Percentiles rank a stretch among this genome's conserved stretches.
These are phyloP conservation scores for Citeromyces nyonsensis DNA, from an alignment of 805 yeast species.

Conservation along the genomic window DNA sequence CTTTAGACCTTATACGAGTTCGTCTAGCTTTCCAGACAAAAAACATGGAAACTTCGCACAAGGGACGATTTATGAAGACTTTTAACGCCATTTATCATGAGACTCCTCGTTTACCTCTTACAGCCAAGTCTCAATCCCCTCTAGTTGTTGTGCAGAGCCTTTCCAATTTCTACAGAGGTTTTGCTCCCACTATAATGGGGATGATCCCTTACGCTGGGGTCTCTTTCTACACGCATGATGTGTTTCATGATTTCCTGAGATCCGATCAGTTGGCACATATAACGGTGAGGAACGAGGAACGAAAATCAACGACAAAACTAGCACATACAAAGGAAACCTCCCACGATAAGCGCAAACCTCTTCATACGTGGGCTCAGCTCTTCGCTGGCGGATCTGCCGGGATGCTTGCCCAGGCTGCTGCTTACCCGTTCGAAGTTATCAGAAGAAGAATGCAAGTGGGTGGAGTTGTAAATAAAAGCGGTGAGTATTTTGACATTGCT, in stretches of 20 bases:
- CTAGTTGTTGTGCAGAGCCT: slow-evolving; percentile 19
- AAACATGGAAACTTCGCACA: slow-evolving; percentile 8
- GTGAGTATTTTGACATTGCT: slow-evolving; percentile 35
- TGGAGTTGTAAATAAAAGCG: slow-evolving; percentile 46
- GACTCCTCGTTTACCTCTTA: slow-evolving; percentile 13
- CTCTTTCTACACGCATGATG: slow-evolving; percentile 87
- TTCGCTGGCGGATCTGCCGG: slow-evolving; percentile 95
- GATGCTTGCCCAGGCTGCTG: slow-evolving; percentile 87
- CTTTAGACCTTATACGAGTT: slow-evolving; percentile 81
- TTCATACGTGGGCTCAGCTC: slow-evolving; percentile 84
- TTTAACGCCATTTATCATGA: slow-evolving; percentile 15
- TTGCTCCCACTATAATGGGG: slow-evolving; percentile 84
- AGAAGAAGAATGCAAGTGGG: slow-evolving; percentile 95
- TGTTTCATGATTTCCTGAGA: slow-evolving; percentile 75
- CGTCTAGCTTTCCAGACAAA: slow-evolving; percentile 80
- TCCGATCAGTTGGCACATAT: slow-evolving; percentile 35
- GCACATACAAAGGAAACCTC: slow-evolving; percentile 12
- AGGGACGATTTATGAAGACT: slow-evolving; percentile 15
- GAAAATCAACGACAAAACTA: slow-evolving; percentile 1
- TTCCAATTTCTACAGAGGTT: slow-evolving; percentile 83
- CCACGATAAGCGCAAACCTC: slow-evolving; percentile 40
- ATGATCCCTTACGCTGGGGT: slow-evolving; percentile 98
- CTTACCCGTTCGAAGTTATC: slow-evolving; percentile 91
- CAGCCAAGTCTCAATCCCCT: slow-evolving; percentile 5
- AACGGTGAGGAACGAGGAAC: slow-evolving; percentile 19